These are phyloP conservation scores for Lepidium didymum DNA, from an alignment of 345 rosid genomes.

Conservation along the genomic window DNA sequence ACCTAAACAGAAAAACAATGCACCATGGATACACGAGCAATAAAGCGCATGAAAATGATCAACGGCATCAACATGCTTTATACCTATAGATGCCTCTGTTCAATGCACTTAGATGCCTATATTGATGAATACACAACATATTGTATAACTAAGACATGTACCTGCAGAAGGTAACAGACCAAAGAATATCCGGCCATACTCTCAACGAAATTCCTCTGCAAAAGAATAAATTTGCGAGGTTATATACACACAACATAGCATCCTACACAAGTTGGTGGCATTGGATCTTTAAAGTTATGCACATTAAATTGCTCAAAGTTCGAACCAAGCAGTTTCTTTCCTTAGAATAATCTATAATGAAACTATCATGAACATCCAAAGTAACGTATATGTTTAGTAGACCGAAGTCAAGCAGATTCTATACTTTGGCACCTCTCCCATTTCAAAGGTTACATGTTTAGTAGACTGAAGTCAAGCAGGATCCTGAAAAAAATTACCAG, in stretches of 20 bases:
- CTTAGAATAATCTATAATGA: background rate
- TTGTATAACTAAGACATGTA: constrained; percentile 15
- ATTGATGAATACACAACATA: constrained; percentile 2
- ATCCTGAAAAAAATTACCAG: background rate
- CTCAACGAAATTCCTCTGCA: constrained; percentile 98
- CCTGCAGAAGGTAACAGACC: constrained; percentile 98
- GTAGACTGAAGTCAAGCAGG: background rate
- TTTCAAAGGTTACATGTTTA: constrained; percentile 3
- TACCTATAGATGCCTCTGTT: background rate
- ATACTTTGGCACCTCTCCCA: background rate
- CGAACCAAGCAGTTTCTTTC: constrained; percentile 3
- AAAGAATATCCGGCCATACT: constrained; percentile 99
- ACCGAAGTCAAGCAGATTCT: background rate
- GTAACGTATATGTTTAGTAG: background rate
- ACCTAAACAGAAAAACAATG: constrained; percentile 36
- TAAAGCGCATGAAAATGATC: background rate
- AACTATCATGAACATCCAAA: background rate
- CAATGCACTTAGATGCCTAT: background rate
- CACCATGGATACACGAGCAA: background rate
- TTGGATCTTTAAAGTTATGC: background rate
- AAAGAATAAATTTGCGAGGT: constrained; percentile 10
- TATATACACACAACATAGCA: background rate
- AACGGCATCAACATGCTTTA: background rate
- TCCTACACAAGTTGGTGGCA: background rate
- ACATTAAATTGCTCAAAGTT: background rate